Evolutionary conservation across 176 grass and related monocot genomes (phyloP).

Genomic region (Oropetium thomaeum): DNA sequence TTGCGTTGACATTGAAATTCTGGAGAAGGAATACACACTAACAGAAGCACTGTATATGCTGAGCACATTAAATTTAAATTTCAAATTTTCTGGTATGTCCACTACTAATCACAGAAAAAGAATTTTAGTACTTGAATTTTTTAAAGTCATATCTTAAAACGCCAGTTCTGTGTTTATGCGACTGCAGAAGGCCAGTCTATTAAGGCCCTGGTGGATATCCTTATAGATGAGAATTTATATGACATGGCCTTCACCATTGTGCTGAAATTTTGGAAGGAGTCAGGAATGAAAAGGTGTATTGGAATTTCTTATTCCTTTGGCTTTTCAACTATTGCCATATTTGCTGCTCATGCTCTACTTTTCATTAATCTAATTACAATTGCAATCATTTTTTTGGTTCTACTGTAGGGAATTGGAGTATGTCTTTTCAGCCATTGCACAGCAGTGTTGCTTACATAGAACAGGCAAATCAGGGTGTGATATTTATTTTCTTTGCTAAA

Average conservation of each 20-base stretch:
- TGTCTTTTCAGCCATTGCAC: constrained; percentile 74
- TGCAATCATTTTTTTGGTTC: not conserved
- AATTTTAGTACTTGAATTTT: constrained; percentile 2
- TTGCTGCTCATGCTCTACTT: constrained; percentile 5
- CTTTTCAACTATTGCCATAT: not conserved
- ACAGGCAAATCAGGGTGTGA: constrained; percentile 41
- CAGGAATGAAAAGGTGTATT: constrained; percentile 66
- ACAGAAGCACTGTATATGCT: constrained; percentile 81
- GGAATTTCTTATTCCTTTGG: constrained; percentile 11
- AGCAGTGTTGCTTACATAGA: constrained; percentile 68
- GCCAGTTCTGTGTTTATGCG: constrained; percentile 4
- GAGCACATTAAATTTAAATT: constrained; percentile 55
- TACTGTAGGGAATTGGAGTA: constrained; percentile 74
- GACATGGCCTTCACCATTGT: constrained; percentile 84
- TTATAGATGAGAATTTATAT: constrained; percentile 82
- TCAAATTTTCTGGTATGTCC: constrained; percentile 61
- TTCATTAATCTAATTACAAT: constrained; percentile 25
- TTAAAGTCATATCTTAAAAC: constrained; percentile 19
- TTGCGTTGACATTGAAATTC: constrained; percentile 84
- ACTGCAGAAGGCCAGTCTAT: constrained; percentile 62
- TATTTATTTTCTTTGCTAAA: constrained; percentile 5
- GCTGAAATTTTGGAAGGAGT: constrained; percentile 84
- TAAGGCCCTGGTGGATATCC: constrained; percentile 63
- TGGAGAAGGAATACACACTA: constrained; percentile 90
- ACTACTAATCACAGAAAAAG: not conserved